These are phyloP conservation scores for Alternaria infectoria DNA, from an alignment of 2,329 filamentous ascomycete species.

Conservation along the genomic window DNA sequence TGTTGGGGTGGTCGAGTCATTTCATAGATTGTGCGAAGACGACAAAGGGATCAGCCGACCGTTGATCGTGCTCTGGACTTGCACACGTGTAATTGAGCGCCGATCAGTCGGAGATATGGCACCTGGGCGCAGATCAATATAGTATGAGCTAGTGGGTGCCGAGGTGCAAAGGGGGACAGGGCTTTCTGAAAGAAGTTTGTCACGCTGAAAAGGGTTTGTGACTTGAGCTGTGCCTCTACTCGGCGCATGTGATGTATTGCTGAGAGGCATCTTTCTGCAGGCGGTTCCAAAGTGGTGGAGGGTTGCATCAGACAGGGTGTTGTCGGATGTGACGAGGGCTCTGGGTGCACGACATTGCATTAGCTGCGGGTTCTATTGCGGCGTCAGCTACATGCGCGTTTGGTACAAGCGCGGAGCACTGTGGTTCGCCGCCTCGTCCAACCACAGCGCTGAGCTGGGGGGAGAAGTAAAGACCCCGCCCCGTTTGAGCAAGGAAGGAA, in stretches of 20 bases:
- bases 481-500: neutral
- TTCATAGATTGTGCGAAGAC: neutral
- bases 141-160: neutral
- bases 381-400: neutral
- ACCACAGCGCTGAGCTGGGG: neutral
- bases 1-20: neutral
- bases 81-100: neutral
- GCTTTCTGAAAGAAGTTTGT: neutral
- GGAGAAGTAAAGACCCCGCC: neutral
- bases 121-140: neutral
- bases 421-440: neutral
- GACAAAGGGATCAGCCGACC: neutral
- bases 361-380: neutral
- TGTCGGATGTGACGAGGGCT: neutral
- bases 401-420: neutral
- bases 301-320: neutral
- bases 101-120: slow-evolving; percentile 1
- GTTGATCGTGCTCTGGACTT: neutral
- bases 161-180: neutral
- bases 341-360: neutral
- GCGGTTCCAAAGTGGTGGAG: neutral
- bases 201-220: neutral
- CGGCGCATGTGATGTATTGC: neutral
- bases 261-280: neutral
- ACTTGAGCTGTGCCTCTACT: neutral